Conservation (phyloP, 352 stramenopile species). For the Globisporangium canariense region DNA sequence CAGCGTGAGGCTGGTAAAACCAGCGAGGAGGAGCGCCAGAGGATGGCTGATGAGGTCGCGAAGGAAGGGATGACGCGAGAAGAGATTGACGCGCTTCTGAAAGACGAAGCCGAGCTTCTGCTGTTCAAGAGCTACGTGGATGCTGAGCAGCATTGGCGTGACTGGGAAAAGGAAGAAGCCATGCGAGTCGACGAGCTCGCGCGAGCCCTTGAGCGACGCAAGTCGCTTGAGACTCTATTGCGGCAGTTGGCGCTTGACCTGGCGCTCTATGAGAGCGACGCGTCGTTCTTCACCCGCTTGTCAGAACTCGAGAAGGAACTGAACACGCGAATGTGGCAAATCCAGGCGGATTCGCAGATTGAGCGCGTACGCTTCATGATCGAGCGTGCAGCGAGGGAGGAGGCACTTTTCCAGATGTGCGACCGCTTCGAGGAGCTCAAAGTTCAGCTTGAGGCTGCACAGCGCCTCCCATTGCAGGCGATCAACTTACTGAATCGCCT, state of each 20-base stretch:
- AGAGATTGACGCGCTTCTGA: slow-evolving; percentile 21
- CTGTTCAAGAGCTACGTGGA: slow-evolving; percentile 42
- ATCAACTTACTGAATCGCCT: slow-evolving; percentile 48
- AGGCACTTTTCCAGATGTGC: slow-evolving; percentile 50
- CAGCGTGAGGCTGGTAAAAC: neutral
- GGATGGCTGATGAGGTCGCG: slow-evolving; percentile 8
- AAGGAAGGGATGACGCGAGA: slow-evolving; percentile 7
- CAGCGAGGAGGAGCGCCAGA: neutral
- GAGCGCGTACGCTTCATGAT: slow-evolving; percentile 56
- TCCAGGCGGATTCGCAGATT: slow-evolving; percentile 55
- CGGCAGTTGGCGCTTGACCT: slow-evolving; percentile 46
- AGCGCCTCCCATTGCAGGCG: slow-evolving; percentile 45
- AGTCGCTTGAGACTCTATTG: slow-evolving; percentile 22
- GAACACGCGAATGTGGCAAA: slow-evolving; percentile 45
- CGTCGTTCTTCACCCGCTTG: slow-evolving; percentile 45
- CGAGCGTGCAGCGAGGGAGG: slow-evolving; percentile 53
- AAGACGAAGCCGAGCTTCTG: slow-evolving; percentile 48
- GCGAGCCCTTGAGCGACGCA: slow-evolving; percentile 22
- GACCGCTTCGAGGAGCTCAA: slow-evolving; percentile 46
- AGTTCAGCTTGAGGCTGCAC: slow-evolving; percentile 37
- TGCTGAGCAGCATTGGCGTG: slow-evolving; percentile 35
- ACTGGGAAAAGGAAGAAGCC: slow-evolving; percentile 46
- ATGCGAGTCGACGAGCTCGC: slow-evolving; percentile 38
- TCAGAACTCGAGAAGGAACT: slow-evolving; percentile 38
- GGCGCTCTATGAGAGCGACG: slow-evolving; percentile 41